Base-by-base conservation (phyloP, 345 rosid species). In the Ceriops zippeliana region DNA sequence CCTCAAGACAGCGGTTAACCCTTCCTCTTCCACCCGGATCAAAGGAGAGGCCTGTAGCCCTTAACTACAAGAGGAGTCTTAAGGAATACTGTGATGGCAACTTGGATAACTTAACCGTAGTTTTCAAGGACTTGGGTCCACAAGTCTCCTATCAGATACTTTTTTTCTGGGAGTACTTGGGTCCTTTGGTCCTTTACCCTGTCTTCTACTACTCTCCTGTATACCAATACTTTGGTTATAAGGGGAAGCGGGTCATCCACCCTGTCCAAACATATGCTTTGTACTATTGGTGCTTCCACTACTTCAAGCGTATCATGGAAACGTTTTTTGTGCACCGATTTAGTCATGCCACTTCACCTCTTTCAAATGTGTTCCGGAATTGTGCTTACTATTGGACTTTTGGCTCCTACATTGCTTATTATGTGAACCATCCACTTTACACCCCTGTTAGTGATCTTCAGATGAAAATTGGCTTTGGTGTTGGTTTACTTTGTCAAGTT, bases 271-370 rank as follows among this genome's bases (percentile, higher is more conserved):
- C 92, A 30, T 95, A 92, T 78, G 97, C 98, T 71, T 67, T 95
- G 74, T 95, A 87, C 86, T 92, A 81, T 75, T 92, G 97, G 98
- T 95, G 91, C 74, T 83, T 95, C 82, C 99, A 95, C 87, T 95
- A 95, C 84, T 86, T 85, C 77, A 95, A 95, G 76, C 89, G 97
- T 9, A 95, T 95, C 72, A 81, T 90, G 86, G 99, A 95, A 70
- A 92, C 99, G 13, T 95, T 91, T 76, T 95, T 95, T 35, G 76
- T 95, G 61, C 99, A 95, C 64, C 83, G 88, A 30, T 95, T 95
- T 79, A 95, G 99, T 79, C 99, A 90, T 28, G 92, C 98, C 10
- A 95, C 99, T 2, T 95, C 98, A 2, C 98, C 99, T 1, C 67
- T 95, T 10, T 87, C 83, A 35, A 95, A 95, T 65, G 98, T 95